Percentiles rank a stretch among this genome's conserved stretches.
Evolutionary conservation across 495 filamentous ascomycete species (phyloP).

Genomic region (Penicillium manginii): DNA sequence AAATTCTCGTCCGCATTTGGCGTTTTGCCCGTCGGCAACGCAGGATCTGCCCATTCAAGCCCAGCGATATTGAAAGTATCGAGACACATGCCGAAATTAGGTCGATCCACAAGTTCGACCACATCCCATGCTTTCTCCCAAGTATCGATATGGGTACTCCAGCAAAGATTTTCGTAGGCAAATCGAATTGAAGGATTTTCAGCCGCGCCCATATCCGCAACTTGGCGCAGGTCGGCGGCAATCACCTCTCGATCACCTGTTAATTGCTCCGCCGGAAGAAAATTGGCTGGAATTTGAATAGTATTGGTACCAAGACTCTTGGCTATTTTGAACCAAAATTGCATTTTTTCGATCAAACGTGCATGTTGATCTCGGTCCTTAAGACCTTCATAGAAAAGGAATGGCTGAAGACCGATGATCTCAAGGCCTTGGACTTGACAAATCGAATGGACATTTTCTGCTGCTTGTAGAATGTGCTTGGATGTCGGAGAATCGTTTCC

Average conservation of each 20-base stretch:
- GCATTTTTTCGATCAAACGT: slow-evolving; percentile 58
- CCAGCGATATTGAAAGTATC: slow-evolving; percentile 80
- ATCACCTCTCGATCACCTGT: slow-evolving; percentile 59
- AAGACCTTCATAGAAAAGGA: slow-evolving; percentile 73
- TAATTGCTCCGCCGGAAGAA: slow-evolving; percentile 55
- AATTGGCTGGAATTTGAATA: slow-evolving; percentile 70
- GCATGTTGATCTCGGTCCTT: slow-evolving; percentile 59
- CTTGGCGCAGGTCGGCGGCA: slow-evolving; percentile 62
- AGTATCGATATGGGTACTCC: slow-evolving; percentile 65
- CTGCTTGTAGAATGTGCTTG: slow-evolving; percentile 57
- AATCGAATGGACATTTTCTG: slow-evolving; percentile 33
- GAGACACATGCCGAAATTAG: slow-evolving; percentile 73
- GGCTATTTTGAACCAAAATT: slow-evolving; percentile 65
- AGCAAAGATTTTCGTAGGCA: slow-evolving; percentile 70
- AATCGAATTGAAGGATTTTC: slow-evolving; percentile 57
- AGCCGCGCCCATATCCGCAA: slow-evolving; percentile 35
- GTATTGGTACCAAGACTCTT: slow-evolving; percentile 62
- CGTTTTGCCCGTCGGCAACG: slow-evolving; percentile 52
- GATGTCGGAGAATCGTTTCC: slow-evolving; percentile 20
- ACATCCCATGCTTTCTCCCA: slow-evolving; percentile 72
- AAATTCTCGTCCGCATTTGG: slow-evolving; percentile 60
- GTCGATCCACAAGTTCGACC: slow-evolving; percentile 61
- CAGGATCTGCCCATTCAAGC: slow-evolving; percentile 69
- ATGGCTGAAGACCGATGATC: slow-evolving; percentile 67
- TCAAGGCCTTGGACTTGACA: slow-evolving; percentile 26